Evolutionary conservation across 805 yeast species (phyloP), one percentile per base, ranked within the genome.

Genomic region (Ogataea naganishii): DNA sequence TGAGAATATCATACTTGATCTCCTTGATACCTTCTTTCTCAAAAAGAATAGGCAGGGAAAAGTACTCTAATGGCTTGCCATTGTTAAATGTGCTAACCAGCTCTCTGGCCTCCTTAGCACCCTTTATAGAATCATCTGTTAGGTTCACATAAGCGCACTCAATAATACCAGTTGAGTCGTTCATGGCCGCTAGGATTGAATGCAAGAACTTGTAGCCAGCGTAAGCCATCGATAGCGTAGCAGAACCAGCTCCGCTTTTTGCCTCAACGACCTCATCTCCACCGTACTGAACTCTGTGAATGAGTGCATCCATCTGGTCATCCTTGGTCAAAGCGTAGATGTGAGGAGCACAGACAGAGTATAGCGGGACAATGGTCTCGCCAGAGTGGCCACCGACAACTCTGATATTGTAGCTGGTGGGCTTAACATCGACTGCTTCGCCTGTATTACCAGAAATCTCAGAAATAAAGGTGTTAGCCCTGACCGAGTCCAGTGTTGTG

Each of bases 331-430:
- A 37, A 29, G 24, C 33, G 40, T 42, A 42, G 31, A 36, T 41
- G 36, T 41, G 40, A 7, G 50, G 61, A 32, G 49, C 51, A 48
- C 47, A 49, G 15, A 52, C 46, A 22, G 86, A 70, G 53, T 79
- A 72, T 43, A 86, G 66, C 32, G 96, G 96, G 24, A 86, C 92
- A 51, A 86, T 86, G 29, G 96, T 86, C 52, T 80, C 89, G 41
- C 96, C 96, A 19, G 95, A 83, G 66, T 86, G 96, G 31, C 96
- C 96, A 38, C 96, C 96, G 43, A 86, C 65, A 31, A 88, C 95
- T 14, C 85, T 77, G 32, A 84, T 64, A 43, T 67, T 69, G 40
- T 62, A 67, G 41, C 69, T 62, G 30, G 82, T 66, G 39, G 73
- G 65, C 39, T 62, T 59, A 14, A 43, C 18, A 33, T 42, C 47